Percentiles rank a stretch among this genome's conserved stretches.
These are phyloP conservation scores for Microdochium paspali DNA, from an alignment of 2,329 filamentous ascomycete species.

Conservation along the genomic window DNA sequence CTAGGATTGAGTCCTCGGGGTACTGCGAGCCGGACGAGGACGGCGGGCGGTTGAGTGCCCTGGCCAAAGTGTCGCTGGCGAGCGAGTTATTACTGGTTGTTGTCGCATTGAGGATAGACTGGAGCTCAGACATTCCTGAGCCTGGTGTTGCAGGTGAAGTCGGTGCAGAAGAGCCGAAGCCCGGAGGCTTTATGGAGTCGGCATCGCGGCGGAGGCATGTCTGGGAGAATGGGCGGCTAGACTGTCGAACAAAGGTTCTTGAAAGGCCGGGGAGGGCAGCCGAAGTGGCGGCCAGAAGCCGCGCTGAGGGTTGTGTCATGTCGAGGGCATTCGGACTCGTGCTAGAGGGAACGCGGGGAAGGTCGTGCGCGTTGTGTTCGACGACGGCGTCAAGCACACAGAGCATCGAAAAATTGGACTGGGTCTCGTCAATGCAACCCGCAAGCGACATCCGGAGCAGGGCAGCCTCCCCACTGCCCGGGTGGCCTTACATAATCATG, in stretches of 20 bases:
- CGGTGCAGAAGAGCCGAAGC: neutral
- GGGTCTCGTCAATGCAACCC: too few relatives aligned
- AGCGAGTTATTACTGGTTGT: neutral
- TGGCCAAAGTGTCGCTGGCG: neutral
- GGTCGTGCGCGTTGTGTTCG: conserved; percentile 2
- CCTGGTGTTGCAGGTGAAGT: conserved; percentile 35
- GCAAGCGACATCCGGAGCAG: too few relatives aligned
- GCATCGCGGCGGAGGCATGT: conserved; percentile 13
- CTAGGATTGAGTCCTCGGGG: neutral
- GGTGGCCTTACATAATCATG: too few relatives aligned
- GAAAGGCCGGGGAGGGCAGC: conserved; percentile 19
- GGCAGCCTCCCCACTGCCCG: too few relatives aligned
- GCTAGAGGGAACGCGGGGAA: neutral
- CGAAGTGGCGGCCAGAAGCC: conserved; percentile 29
- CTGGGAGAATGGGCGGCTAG: conserved; percentile 27
- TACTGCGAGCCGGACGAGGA: neutral
- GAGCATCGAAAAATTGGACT: conserved; percentile 3
- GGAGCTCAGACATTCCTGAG: conserved; percentile 49
- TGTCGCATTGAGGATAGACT: neutral
- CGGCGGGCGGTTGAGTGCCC: neutral
- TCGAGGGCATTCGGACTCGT: conserved; percentile 15
- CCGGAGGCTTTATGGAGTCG: neutral
- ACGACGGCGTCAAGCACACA: conserved; percentile 18
- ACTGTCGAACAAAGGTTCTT: conserved; percentile 10
- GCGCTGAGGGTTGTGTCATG: conserved; percentile 35